Conservation (phyloP, 202 grass and related monocot species). For the Zoysia matrella region DNA sequence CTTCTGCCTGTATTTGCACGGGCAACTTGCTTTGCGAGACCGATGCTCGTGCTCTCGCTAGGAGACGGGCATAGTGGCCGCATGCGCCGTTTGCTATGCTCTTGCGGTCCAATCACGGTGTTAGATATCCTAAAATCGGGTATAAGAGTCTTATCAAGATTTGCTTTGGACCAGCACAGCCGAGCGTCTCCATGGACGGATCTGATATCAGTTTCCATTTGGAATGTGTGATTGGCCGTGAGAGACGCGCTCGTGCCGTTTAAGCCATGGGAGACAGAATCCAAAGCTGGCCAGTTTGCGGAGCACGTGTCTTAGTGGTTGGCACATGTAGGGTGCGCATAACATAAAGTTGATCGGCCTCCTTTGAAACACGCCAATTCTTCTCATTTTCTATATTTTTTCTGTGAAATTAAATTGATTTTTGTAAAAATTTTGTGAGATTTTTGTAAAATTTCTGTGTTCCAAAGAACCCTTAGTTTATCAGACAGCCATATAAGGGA, state of each 20-base stretch:
- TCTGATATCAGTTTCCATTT: background rate
- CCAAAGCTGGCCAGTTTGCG: background rate
- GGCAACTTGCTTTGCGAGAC: constrained; percentile 15
- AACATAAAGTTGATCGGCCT: background rate
- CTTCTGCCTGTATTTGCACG: background rate
- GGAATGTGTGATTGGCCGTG: background rate
- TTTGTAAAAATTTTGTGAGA: too few relatives aligned
- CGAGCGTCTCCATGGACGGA: background rate
- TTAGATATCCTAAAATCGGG: background rate
- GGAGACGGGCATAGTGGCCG: background rate
- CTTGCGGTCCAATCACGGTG: background rate
- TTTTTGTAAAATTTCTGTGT: too few relatives aligned
- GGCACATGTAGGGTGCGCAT: background rate
- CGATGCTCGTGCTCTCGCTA: background rate
- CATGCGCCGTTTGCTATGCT: background rate
- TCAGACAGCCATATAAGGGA: background rate
- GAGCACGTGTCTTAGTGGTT: background rate
- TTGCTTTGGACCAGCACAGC: background rate
- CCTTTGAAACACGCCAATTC: too few relatives aligned
- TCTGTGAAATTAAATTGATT: too few relatives aligned
- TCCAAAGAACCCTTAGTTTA: too few relatives aligned
- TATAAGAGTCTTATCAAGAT: background rate
- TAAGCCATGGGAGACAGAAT: too few relatives aligned
- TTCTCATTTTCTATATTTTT: too few relatives aligned
- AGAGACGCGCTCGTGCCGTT: background rate